Evolutionary conservation across 352 stramenopile species (phyloP).

Genomic region (Pythium utonaiense): DNA sequence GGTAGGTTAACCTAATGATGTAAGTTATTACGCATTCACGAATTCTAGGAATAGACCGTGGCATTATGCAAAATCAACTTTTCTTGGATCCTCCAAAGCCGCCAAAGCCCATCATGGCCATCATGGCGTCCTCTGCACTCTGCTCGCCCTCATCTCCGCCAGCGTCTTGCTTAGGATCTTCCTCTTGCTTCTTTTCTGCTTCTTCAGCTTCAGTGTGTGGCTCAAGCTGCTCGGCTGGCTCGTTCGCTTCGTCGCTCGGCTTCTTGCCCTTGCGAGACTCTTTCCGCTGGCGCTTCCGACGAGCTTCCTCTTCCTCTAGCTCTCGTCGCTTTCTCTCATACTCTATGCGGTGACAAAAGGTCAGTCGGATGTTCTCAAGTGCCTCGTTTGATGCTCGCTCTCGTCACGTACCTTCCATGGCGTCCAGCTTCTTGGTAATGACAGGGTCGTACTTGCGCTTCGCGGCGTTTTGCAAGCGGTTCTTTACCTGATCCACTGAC

Average conservation of each 20-base stretch:
- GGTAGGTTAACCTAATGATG: background rate
- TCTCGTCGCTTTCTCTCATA: constrained; percentile 86
- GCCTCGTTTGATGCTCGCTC: too few species aligned
- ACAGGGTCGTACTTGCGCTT: constrained; percentile 85
- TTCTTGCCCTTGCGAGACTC: constrained; percentile 76
- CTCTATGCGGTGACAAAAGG: constrained; percentile 30
- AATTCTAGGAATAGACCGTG: background rate
- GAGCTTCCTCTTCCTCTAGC: constrained; percentile 59
- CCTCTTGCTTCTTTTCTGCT: background rate
- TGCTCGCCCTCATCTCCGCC: background rate
- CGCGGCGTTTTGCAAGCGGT: constrained; percentile 66
- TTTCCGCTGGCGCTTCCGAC: constrained; percentile 69
- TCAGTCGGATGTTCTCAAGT: background rate
- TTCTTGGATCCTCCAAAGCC: constrained; percentile 82
- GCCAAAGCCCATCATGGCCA: constrained; percentile 90
- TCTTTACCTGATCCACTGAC: constrained; percentile 86
- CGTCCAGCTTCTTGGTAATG: constrained; percentile 77
- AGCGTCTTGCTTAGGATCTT: constrained; percentile 15
- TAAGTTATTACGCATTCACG: background rate
- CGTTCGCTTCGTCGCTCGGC: constrained; percentile 8
- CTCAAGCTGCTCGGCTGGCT: background rate
- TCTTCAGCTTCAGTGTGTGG: background rate
- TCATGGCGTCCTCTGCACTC: constrained; percentile 72
- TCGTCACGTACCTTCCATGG: constrained; percentile 56
- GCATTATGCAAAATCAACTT: constrained; percentile 7